Conservation (phyloP, 257 asterid species). For the Cynanchum wilfordii region DNA sequence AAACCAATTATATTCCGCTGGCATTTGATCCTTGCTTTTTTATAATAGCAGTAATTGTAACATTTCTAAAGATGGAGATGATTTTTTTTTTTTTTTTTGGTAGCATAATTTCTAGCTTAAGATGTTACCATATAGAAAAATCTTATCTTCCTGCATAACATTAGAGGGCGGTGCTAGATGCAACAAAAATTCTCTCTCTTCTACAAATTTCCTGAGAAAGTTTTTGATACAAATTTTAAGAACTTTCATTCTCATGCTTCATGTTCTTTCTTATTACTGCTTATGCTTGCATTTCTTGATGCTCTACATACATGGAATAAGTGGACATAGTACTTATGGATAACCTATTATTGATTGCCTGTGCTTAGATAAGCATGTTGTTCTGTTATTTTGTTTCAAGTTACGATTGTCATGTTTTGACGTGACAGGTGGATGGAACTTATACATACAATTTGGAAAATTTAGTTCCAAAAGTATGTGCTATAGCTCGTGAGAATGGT, state of each 20-base stretch:
- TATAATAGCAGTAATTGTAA: not conserved
- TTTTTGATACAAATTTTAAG: not conserved
- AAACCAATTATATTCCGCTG: not conserved
- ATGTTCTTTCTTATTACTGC: not conserved
- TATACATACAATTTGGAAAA: constrained; percentile 66
- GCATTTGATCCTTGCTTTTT: not conserved
- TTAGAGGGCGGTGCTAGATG: not conserved
- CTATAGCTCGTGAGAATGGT: constrained; percentile 51
- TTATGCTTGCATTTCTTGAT: not conserved
- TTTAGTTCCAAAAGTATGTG: constrained; percentile 62
- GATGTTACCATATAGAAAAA: not conserved
- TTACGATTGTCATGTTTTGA: constrained; percentile 11
- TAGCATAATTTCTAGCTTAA: not conserved
- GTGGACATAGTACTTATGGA: not conserved
- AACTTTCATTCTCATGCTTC: not conserved
- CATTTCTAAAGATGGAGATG: not conserved
- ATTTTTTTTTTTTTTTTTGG: not conserved
- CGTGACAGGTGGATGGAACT: constrained; percentile 74
- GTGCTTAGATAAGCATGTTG: not conserved
- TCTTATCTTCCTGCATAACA: not conserved
- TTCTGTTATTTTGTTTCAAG: not conserved
- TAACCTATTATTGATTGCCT: not conserved
- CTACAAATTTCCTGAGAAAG: not conserved
- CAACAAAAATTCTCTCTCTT: not conserved
- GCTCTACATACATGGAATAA: not conserved